These are phyloP conservation scores for Alopecurus myosuroides DNA, from an alignment of 176 grass and related monocot genomes.

Conservation along the genomic window DNA sequence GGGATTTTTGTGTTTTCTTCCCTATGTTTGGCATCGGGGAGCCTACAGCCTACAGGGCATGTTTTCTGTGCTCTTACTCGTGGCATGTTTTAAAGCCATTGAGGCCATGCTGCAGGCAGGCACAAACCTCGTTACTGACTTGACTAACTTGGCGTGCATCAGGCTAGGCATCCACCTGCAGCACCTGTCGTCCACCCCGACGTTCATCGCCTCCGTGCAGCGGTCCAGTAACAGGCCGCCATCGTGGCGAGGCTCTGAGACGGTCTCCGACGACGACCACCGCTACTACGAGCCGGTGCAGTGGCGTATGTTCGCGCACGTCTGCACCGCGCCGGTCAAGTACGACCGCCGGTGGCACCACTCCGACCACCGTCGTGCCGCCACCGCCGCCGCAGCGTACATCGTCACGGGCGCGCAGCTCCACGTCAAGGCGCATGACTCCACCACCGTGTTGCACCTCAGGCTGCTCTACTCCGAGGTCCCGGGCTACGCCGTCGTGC, in stretches of 20 bases:
- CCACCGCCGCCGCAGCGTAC: slow-evolving; percentile 24
- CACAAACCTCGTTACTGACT: too few relatives aligned
- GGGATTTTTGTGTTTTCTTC: too few relatives aligned
- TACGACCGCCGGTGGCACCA: slow-evolving; percentile 46
- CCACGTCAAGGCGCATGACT: slow-evolving; percentile 37
- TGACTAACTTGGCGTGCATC: neutral
- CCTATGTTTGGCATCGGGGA: too few relatives aligned
- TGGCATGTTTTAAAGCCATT: too few relatives aligned
- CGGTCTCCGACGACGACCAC: slow-evolving; percentile 49
- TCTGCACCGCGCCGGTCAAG: slow-evolving; percentile 63
- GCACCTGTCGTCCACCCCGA: slow-evolving; percentile 55
- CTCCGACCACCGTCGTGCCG: neutral
- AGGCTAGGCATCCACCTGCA: slow-evolving; percentile 75
- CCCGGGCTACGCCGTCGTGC: slow-evolving; percentile 41
- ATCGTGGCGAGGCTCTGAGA: slow-evolving; percentile 49
- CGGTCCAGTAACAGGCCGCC: slow-evolving; percentile 7
- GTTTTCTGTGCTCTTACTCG: too few relatives aligned
- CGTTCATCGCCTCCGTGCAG: slow-evolving; percentile 35
- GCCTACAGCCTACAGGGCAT: too few relatives aligned
- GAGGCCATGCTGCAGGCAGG: too few relatives aligned
- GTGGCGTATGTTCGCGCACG: slow-evolving; percentile 62
- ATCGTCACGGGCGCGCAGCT: slow-evolving; percentile 68
- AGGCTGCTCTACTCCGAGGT: slow-evolving; percentile 61
- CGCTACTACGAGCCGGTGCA: slow-evolving; percentile 64
- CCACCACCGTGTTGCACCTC: slow-evolving; percentile 52